phyloP scores from a whole-genome alignment of 2,329 filamentous ascomycete species.

The Dryadomyces quercus-mongolicae region DNA sequence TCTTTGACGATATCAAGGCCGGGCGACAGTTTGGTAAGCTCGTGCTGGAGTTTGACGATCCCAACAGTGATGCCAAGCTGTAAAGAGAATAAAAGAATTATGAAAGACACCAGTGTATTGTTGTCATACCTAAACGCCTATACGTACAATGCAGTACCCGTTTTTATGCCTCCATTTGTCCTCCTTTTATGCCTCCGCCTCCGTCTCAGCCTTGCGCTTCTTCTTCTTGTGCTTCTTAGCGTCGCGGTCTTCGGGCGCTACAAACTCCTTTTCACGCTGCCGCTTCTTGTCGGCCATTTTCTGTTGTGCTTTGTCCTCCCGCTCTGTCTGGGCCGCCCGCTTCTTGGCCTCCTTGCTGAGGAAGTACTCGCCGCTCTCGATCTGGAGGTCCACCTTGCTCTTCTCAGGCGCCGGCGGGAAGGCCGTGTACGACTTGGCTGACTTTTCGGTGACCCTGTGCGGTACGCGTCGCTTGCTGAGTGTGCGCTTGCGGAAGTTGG shows the following conservation, averaged over 20 bases:
- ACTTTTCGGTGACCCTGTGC: constrained; percentile 80
- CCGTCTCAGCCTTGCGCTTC: constrained; percentile 26
- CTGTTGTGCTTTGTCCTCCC: constrained; percentile 71
- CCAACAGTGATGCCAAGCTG: constrained; percentile 22
- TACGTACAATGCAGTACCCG: neutral
- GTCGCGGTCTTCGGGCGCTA: constrained; percentile 68
- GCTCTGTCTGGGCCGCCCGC: constrained; percentile 63
- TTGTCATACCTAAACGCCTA: neutral
- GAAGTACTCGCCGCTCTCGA: constrained; percentile 97
- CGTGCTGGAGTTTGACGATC: constrained; percentile 55
- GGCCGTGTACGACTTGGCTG: constrained; percentile 88
- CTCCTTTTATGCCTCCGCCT: neutral
- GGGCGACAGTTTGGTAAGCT: constrained; percentile 87
- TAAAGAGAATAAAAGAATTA: constrained; percentile 14
- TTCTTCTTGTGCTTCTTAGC: constrained; percentile 46
- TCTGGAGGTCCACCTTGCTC: constrained; percentile 97
- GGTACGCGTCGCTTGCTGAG: constrained; percentile 75
- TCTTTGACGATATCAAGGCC: constrained; percentile 83
- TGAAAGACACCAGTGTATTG: neutral
- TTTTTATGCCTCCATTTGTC: neutral
- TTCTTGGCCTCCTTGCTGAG: constrained; percentile 88
- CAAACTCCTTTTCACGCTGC: constrained; percentile 74
- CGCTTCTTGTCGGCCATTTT: constrained; percentile 83
- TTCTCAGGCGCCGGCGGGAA: constrained; percentile 96
- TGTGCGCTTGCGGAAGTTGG: constrained; percentile 91